Base-by-base conservation (phyloP, 345 rosid species). In the Arabidopsis suecica region DNA sequence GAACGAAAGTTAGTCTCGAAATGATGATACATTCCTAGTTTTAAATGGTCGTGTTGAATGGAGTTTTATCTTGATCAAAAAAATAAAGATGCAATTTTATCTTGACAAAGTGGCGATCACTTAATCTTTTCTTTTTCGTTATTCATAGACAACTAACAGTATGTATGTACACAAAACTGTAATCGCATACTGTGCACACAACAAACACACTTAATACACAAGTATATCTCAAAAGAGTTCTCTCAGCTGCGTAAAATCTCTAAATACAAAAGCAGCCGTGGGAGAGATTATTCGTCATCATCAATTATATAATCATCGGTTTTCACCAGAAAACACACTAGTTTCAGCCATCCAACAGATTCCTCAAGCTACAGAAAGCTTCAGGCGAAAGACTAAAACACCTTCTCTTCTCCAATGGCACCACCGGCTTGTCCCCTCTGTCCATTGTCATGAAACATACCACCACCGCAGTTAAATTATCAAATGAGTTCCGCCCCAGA, bases 391-490 rank as follows among this genome's bases (percentile, higher is more conserved):
- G 83, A 81, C 94, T 83, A 73, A 82, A 88, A 56, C 88, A 86
- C 83, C 89, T 61, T 54, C 69, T 88, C 79, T 72, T 67, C 9
- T 81, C 77, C 13, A 85, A 72, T 1, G 82, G 75, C 5, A 75
- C 65, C 68, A 12, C 68, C 0, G 13, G 7, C 42, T 56, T 69
- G 10, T 83, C 90, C 53, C 56, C 74, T 28, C 65, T 76, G 36
- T 87, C 97, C 5, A 53, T 68, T 1, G 85, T 71, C 13, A 85
- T 66, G 55, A 94, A 88, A 84, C 93, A 89, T 12, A 94, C 87
- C 12, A 94, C 82, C 4, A 89, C 84, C 30, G 84, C 93, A 0
- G 98, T 91, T 32, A 94, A 90, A 71, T 91, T 94, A 78, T 94
- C 98, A 6, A 82, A 79, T 1, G 96, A 78, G 62, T 84, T 74